Evolutionary conservation across 352 stramenopile genomes (phyloP).

Genomic region (Phytophthora constricta): DNA sequence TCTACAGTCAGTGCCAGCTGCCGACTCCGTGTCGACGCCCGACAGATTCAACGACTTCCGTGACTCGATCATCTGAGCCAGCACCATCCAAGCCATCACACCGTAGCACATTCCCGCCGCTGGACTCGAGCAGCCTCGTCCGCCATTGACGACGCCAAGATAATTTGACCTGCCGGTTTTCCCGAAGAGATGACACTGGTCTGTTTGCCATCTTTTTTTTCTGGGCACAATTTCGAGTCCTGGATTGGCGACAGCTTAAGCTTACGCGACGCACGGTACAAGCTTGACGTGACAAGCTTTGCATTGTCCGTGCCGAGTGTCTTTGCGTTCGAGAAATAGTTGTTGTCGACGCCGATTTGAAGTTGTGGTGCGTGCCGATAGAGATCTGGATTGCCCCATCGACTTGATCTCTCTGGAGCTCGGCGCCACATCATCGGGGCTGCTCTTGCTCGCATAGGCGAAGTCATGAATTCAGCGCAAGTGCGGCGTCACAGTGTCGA

Average conservation of each 20-base stretch:
- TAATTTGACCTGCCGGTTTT: constrained; percentile 31
- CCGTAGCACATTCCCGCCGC: neutral
- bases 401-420: neutral
- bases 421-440: neutral
- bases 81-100: neutral
- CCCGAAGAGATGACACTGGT: constrained; percentile 1
- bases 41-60: constrained; percentile 15
- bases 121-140: neutral
- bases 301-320: neutral
- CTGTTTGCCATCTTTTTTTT: neutral
- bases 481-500: neutral
- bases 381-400: neutral
- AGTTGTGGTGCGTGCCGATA: neutral
- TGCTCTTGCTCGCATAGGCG: no score
- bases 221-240: neutral
- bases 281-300: neutral
- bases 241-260: neutral
- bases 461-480: neutral
- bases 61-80: neutral
- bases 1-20: constrained; percentile 29
- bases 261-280: neutral
- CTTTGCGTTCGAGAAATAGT: neutral
- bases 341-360: neutral
- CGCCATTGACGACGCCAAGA: constrained; percentile 15
- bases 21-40: constrained; percentile 4